Base-by-base conservation (phyloP, 2,329 filamentous ascomycete genomes). In the Stagonosporopsis vannaccii region DNA sequence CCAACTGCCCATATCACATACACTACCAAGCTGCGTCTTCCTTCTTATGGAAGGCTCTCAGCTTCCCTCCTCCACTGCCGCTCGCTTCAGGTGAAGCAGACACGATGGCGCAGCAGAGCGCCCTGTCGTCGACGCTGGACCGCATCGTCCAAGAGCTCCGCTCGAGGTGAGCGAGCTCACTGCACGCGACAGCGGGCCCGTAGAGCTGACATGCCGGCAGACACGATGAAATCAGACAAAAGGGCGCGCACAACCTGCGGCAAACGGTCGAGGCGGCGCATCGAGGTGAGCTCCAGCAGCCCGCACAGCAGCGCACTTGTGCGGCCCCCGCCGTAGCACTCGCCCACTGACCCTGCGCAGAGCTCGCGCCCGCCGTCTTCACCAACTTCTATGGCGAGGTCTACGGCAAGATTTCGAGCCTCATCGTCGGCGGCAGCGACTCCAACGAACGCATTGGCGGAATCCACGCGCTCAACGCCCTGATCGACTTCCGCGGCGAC, bases 401-500 rank as follows among this genome's bases (percentile, higher is more conserved):
- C 60, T 89, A 86, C 70, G 79, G 81, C 64, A 84, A 85, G 55
- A 88, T 91, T 67, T 86, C 86, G 51, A 81, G 84, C 62, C 83
- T 98, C 63, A 92, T 96, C 59, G 87, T 92, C 43, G 91, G 94
- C 75, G 91, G 92, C 61, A 89, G 86, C 78, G 93, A 97, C 75
- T 89, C 91, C 5, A 87, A 89, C 67, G 95, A 99, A 74, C 89
- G 92, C 56, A 87, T 97, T 53, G 95, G 93, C 60, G 96, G 95
- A 48, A 90, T 99, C 60, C 89, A 95, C 68, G 94, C 94, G 57
- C 86, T 99, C 59, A 94, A 97, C 75, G 89, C 90, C 54, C 86
- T 99, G 51, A 94, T 98, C 76, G 93, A 97, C 75, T 97, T 98
- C 74, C 94, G 97, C 68, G 94, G 93, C 56, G 91, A 97, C 67